Evolutionary conservation across 768 basidiomycete genomes (phyloP).

Genomic region (Leccinum fibrillosum): DNA sequence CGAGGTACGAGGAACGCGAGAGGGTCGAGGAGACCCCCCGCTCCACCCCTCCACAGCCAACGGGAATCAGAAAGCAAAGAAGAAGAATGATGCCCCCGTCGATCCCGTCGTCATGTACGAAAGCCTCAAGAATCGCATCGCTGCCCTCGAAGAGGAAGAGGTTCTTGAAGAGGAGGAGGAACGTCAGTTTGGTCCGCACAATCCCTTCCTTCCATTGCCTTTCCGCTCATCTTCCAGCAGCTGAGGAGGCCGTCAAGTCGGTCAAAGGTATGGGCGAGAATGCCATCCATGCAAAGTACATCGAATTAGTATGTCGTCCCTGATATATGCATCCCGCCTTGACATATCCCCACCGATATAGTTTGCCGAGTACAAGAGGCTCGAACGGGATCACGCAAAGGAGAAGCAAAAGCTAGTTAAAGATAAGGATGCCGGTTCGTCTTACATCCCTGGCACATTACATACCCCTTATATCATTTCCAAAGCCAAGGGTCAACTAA

Average conservation of each 20-base stretch:
- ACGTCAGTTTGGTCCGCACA: slow-evolving; percentile 61
- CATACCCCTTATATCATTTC: slow-evolving; percentile 14
- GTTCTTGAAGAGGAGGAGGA: slow-evolving; percentile 88
- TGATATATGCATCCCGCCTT: slow-evolving; percentile 17
- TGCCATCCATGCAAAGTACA: slow-evolving; percentile 80
- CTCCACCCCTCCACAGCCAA: slow-evolving; percentile 28
- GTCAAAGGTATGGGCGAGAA: slow-evolving; percentile 82
- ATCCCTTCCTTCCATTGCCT: neutral
- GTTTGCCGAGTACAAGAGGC: slow-evolving; percentile 86
- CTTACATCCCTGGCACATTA: slow-evolving; percentile 3
- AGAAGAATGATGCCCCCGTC: slow-evolving; percentile 58
- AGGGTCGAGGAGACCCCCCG: too few relatives aligned
- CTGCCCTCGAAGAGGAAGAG: slow-evolving; percentile 85
- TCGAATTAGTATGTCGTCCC: slow-evolving; percentile 67
- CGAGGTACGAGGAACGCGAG: too few relatives aligned
- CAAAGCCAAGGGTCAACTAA: slow-evolving; percentile 77
- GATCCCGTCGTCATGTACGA: slow-evolving; percentile 89
- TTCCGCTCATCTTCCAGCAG: slow-evolving; percentile 37
- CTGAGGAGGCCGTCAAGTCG: slow-evolving; percentile 84
- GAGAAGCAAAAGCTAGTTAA: slow-evolving; percentile 89
- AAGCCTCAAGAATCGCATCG: slow-evolving; percentile 83
- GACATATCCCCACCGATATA: slow-evolving; percentile 34
- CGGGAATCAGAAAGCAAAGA: slow-evolving; percentile 59
- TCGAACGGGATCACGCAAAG: slow-evolving; percentile 87
- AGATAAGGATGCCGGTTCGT: slow-evolving; percentile 83